Evolutionary conservation across 371 early-diverging fungal genomes (phyloP), one percentile per base, ranked within the genome.

Genomic region (Cokeromyces recurvatus): DNA sequence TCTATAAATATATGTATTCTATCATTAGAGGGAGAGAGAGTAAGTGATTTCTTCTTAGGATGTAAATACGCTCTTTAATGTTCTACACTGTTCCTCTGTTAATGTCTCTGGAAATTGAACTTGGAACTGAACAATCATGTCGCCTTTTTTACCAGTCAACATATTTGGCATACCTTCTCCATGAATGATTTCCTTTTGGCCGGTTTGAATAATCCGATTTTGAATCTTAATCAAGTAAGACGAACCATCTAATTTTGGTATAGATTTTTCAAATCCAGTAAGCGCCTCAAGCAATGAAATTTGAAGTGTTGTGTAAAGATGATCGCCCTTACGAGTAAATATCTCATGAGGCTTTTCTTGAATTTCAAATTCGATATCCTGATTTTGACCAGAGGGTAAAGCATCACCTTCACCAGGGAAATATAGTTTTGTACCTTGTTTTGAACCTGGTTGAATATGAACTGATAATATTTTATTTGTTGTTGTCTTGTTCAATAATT

Each of bases 161-260:
- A 68, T 65, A 3, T 90, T 91, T 5, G 97, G 98, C 96, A 98
- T 97, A 20, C 98, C 98, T 59, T 93, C 89, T 37, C 82, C 81
- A 11, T 62, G 42, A 43, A 94, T 57, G 10, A 76, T 69, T 14
- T 84, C 83, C 59, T 79, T 78, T 62, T 87, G 77, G 15, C 87
- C 92, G 1, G 92, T 90, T 41, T 78, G 73, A 32, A 84, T 74
- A 53, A 52, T n/a, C 11, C 35, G 35, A 11, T 47, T 4, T 24
- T 14, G 6, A 20, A n/a, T 23, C 38, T 17, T 1, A 21, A 10
- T 27, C 43, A 40, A 12, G 35, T 22, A 22, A 36, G 73, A 5
- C 55, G 59, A 17, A 90, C 84, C 91, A 59, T 91, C 94, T 9
- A 97, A 73, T 5, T 84, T 85, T 51, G 78, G 65, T 40, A 98